Evolutionary conservation across 176 grass and related monocot species (phyloP).

Genomic region (Lolium perenne): DNA sequence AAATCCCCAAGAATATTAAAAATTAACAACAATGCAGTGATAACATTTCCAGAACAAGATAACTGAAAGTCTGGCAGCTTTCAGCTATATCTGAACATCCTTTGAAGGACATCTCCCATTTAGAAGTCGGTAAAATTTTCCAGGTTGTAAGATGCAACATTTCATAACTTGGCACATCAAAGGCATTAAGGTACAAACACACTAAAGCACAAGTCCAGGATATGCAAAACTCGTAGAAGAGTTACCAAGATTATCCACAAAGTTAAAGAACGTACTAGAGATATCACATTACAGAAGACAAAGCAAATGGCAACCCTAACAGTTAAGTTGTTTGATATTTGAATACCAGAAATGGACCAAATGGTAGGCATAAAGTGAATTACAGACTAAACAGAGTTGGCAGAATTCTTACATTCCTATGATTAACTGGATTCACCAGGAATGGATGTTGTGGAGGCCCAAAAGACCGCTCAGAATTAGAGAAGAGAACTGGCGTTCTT

Average conservation of each 20-base stretch:
- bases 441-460: conserved; percentile 50
- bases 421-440: conserved; percentile 55
- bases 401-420: conserved; percentile 50
- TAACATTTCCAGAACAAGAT: conserved; percentile 25
- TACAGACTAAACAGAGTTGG: conserved; percentile 54
- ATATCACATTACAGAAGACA: conserved; percentile 13
- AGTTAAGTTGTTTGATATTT: conserved; percentile 6
- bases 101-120: background rate
- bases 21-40: conserved; percentile 19
- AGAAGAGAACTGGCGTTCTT: conserved; percentile 54
- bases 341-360: conserved; percentile 21
- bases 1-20: conserved; percentile 14
- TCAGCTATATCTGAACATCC: background rate
- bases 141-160: conserved; percentile 24
- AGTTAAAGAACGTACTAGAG: background rate
- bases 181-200: background rate
- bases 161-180: conserved; percentile 14
- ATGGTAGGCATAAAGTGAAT: conserved; percentile 28
- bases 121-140: background rate
- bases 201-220: conserved; percentile 24
- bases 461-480: conserved; percentile 55
- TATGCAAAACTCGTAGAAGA: conserved; percentile 18
- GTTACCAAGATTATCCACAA: conserved; percentile 7
- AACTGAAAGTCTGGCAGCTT: conserved; percentile 14
- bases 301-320: background rate